Base-by-base conservation (phyloP, 495 filamentous ascomycete genomes). In the Pseudoneurospora amorphoporcata region DNA sequence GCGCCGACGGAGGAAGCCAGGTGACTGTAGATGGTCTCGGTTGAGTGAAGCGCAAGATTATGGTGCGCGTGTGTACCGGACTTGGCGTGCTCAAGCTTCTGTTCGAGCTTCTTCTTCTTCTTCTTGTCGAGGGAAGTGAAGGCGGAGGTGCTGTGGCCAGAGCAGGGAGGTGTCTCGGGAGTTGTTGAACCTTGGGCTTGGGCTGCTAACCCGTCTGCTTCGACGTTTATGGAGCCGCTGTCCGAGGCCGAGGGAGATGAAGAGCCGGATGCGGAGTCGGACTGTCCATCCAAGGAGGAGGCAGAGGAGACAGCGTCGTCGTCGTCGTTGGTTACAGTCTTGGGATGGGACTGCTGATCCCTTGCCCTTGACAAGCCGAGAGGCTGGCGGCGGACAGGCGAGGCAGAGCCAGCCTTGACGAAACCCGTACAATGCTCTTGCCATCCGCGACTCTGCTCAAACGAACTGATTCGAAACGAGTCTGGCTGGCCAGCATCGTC, bases 381-480 rank as follows among this genome's bases (percentile, higher is more conserved):
- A 12, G 73, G 6, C 35, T 45, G 41, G 61, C 68, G 70, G 37
- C 69, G 10, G 72, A 39, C 74, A 71, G 73, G 82, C 81, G 9
- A 75, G 29, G 1, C 79, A 75, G 10, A 80, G 14, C 70, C 70
- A 4, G 58, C 84, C 73, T 82, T 84, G 16, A 79, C 73, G 8
- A 84, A 69, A 0, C 86, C 86, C 0, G 72, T 42, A 32, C 75
- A 75, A n/a, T 77, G 72, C 69, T 84, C 77, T 70, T 78, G 73
- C 65, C 77, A 80, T 53, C 81, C 84, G 4, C 74, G 40, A 23
- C 69, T 71, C 0, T 75, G 77, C 41, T 78, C 78, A 61, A 77
- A 76, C 0, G 84, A 82, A 4, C 75, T 73, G 65, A 87, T 86
- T 1, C 75, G 74, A 72, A 87, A 87, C 0, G 79, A 53, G 73